Conservation (phyloP, 2,329 filamentous ascomycete genomes). For the Sclerotinia minor region DNA sequence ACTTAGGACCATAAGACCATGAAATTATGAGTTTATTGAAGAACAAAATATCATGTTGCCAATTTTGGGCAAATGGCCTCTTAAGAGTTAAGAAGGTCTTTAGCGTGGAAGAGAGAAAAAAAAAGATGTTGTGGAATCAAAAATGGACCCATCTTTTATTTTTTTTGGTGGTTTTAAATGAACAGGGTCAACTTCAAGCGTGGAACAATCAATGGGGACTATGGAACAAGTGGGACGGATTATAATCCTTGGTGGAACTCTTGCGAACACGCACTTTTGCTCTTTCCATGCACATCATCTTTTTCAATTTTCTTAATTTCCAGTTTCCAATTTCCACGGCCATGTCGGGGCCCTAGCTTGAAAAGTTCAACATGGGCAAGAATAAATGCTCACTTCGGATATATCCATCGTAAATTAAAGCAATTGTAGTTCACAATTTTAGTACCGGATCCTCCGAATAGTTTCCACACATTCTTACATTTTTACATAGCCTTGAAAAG, state of each 20-base stretch:
- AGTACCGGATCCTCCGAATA: slow-evolving; percentile 15
- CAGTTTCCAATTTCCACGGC: not conserved
- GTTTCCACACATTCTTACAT: slow-evolving; percentile 8
- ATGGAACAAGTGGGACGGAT: slow-evolving; percentile 20
- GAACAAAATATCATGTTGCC: not conserved
- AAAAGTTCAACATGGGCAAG: slow-evolving; percentile 18
- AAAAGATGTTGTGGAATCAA: slow-evolving; percentile 14
- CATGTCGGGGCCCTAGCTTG: slow-evolving; percentile 20
- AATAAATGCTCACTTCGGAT: slow-evolving; percentile 18
- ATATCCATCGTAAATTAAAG: slow-evolving; percentile 19
- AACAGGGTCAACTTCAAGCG: slow-evolving; percentile 1
- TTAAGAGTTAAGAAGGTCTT: not conserved
- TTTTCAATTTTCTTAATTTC: not conserved
- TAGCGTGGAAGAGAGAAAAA: slow-evolving; percentile 5
- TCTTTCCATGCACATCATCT: slow-evolving; percentile 18
- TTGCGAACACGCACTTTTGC: slow-evolving; percentile 1
- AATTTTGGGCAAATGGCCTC: not conserved
- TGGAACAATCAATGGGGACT: slow-evolving; percentile 13
- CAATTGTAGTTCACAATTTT: slow-evolving; percentile 9
- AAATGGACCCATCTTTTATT: slow-evolving; percentile 16
- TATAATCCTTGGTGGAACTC: slow-evolving; percentile 17
- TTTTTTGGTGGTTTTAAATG: not conserved
- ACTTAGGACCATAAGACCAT: not conserved
- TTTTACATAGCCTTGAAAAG: slow-evolving; percentile 14
- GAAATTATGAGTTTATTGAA: slow-evolving; percentile 4